Conservation (phyloP, 495 filamentous ascomycete species). For the Neurospora sp. region DNA sequence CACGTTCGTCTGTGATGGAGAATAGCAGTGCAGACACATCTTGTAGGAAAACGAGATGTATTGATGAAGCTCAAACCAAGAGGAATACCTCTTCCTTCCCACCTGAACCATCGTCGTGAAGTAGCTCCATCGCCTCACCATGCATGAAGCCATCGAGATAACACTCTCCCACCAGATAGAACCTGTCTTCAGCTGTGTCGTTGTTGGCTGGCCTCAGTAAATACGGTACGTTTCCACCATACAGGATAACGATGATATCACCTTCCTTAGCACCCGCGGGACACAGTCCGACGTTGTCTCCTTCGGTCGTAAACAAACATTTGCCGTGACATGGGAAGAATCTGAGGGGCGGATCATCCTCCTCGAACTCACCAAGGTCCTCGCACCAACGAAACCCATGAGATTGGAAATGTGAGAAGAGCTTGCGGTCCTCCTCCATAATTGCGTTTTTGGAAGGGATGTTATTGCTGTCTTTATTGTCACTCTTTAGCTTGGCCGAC, state of each 20-base stretch:
- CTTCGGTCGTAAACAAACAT: not conserved
- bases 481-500: not conserved
- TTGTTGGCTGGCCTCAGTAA: not conserved
- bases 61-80: not conserved
- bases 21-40: not conserved
- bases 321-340: not conserved
- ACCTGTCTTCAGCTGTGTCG: not conserved
- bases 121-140: not conserved
- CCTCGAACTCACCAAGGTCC: no score
- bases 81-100: not conserved
- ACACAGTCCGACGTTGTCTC: not conserved
- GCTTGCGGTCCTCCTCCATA: not conserved
- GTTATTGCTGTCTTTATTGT: not conserved
- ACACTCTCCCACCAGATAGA: conserved; percentile 2
- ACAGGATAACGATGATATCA: not conserved
- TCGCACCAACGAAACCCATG: no score
- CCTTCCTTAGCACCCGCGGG: conserved; percentile 2
- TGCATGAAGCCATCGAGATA: conserved; percentile 5
- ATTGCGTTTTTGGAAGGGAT: not conserved
- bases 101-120: not conserved
- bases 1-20: not conserved
- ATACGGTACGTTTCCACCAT: conserved; percentile 5
- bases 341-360: not conserved
- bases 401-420: not conserved
- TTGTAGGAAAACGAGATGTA: not conserved